These are phyloP conservation scores for Haplosporangium sp. DNA, from an alignment of 371 early-diverging fungal species.

Conservation along the genomic window DNA sequence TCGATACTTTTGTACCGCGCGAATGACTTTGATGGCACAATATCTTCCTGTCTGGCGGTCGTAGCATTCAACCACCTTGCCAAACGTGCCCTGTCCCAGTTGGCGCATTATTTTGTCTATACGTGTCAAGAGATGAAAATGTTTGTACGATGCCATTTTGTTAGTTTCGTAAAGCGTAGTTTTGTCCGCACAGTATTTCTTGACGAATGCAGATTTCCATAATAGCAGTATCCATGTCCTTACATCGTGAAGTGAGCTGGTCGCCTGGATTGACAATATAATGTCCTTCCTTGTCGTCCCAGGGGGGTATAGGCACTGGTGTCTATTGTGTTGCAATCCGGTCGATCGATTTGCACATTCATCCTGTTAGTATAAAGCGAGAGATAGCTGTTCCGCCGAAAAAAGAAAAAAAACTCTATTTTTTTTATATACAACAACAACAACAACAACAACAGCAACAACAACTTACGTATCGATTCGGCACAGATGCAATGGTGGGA, in stretches of 20 bases:
- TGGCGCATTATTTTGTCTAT: constrained; percentile 82
- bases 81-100: constrained; percentile 98
- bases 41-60: constrained; percentile 71
- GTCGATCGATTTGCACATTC: too few species aligned
- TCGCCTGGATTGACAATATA: constrained; percentile 82
- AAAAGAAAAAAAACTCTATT: too few species aligned
- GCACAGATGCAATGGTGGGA: constrained; percentile 11
- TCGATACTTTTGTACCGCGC: constrained; percentile 93
- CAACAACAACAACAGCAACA: too few species aligned
- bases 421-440: background rate
- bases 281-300: constrained; percentile 95
- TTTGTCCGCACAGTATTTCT: background rate
- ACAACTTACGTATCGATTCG: constrained; percentile 24
- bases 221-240: constrained; percentile 20
- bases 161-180: background rate
- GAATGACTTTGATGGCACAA: constrained; percentile 90
- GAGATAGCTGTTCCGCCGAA: too few species aligned
- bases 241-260: constrained; percentile 80
- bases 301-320: constrained; percentile 46
- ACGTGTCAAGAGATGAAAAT: constrained; percentile 13
- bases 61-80: constrained; percentile 92
- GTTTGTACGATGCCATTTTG: background rate
- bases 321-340: constrained; percentile 5
- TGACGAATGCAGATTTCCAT: background rate
- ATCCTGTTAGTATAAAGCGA: too few species aligned